phyloP scores from a whole-genome alignment of 2,329 filamentous ascomycete genomes.

The Laburnicola sp. region DNA sequence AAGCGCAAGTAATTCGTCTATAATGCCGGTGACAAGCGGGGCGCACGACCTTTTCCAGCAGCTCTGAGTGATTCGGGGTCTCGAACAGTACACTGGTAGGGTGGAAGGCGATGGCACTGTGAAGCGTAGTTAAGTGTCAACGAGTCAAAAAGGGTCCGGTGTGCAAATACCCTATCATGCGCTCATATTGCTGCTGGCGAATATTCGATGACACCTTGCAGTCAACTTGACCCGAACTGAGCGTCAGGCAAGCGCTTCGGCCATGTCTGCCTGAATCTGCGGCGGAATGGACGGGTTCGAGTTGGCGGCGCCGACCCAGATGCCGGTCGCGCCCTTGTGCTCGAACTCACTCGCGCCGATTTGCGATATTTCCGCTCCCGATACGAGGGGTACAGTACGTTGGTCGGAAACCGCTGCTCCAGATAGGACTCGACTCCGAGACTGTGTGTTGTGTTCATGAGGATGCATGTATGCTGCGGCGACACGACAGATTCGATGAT shows the following conservation, averaged over 20 bases:
- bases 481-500: slow-evolving; percentile 98
- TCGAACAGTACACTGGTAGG: slow-evolving; percentile 76
- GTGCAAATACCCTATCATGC: slow-evolving; percentile 82
- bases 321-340: slow-evolving; percentile 84
- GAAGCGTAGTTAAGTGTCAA: slow-evolving; percentile 27
- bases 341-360: slow-evolving; percentile 94
- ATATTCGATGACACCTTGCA: slow-evolving; percentile 95
- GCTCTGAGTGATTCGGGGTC: slow-evolving; percentile 72
- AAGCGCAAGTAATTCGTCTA: slow-evolving; percentile 78
- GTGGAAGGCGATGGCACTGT: slow-evolving; percentile 89
- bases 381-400: slow-evolving; percentile 95
- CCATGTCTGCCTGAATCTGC: slow-evolving; percentile 93
- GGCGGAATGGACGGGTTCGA: slow-evolving; percentile 78
- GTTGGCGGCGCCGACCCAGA: slow-evolving; percentile 93
- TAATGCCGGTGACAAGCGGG: slow-evolving; percentile 74
- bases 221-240: slow-evolving; percentile 88
- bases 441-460: slow-evolving; percentile 94
- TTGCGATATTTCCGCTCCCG: slow-evolving; percentile 85
- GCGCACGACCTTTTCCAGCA: slow-evolving; percentile 82
- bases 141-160: not conserved
- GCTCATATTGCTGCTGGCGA: slow-evolving; percentile 92
- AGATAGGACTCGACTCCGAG: slow-evolving; percentile 90
- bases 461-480: slow-evolving; percentile 95
- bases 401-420: slow-evolving; percentile 93
- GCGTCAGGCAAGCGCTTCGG: slow-evolving; percentile 88